Evolutionary conservation across 495 filamentous ascomycete genomes (phyloP).

Genomic region (Xylaria palmicola): DNA sequence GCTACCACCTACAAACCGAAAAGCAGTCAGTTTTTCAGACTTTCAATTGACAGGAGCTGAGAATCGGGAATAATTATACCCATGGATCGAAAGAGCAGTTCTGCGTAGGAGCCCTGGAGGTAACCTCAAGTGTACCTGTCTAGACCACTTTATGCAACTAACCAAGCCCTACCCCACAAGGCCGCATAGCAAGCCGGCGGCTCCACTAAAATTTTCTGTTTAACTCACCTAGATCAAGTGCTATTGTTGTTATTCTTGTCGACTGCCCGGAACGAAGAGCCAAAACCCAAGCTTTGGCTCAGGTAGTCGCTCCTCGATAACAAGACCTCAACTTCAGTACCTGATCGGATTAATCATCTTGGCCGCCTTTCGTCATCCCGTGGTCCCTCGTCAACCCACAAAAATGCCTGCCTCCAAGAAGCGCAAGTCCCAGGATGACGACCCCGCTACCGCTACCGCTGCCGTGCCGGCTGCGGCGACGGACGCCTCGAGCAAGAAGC

Average conservation of each 20-base stretch:
- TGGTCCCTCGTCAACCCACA: too few relatives aligned
- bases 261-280: background rate
- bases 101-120: background rate
- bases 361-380: background rate
- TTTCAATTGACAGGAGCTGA: too few relatives aligned
- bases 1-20: too few relatives aligned
- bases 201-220: conserved; percentile 18
- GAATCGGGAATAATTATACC: background rate
- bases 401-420: conserved; percentile 10
- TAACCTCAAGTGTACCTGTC: background rate
- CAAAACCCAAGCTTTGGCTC: too few relatives aligned
- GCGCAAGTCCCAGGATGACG: background rate
- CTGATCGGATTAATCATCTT: background rate
- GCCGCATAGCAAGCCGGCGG: conserved; percentile 1
- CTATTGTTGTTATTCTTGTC: background rate
- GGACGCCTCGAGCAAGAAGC: conserved; percentile 17
- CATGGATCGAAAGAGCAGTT: background rate
- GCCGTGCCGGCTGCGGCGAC: background rate
- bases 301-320: too few relatives aligned
- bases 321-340: too few relatives aligned
- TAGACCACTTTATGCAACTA: conserved; percentile 10
- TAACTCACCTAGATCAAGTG: background rate
- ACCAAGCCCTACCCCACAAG: conserved; percentile 11
- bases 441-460: conserved; percentile 5
- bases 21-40: too few relatives aligned